Percentiles rank a stretch among this genome's conserved stretches.
These are phyloP conservation scores for Dendrocalamus sinicus DNA, from an alignment of 176 grass and related monocot genomes.

Conservation along the genomic window DNA sequence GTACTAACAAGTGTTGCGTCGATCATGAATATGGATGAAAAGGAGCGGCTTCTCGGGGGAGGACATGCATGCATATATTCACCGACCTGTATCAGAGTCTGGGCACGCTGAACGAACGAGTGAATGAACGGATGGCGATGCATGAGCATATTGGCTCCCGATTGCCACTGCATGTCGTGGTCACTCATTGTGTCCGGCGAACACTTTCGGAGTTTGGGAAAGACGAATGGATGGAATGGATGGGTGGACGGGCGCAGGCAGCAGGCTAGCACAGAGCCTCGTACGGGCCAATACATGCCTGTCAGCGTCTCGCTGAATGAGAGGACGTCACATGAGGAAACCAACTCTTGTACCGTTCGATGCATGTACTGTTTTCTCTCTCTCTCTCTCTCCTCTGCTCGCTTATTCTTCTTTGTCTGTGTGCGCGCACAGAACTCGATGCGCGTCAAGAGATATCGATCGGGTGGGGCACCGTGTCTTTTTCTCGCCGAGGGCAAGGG, in stretches of 20 bases:
- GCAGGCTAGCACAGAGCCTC: not conserved
- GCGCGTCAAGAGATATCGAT: slow-evolving; percentile 43
- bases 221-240: slow-evolving; percentile 20
- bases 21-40: slow-evolving; percentile 34
- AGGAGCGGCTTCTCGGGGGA: not conserved
- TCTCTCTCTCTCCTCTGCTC: too few relatives aligned
- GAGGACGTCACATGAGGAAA: slow-evolving; percentile 49
- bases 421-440: slow-evolving; percentile 33
- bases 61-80: not conserved
- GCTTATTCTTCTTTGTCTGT: not conserved
- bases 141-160: not conserved
- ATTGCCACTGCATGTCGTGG: not conserved
- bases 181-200: slow-evolving; percentile 12
- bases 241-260: slow-evolving; percentile 44
- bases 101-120: slow-evolving; percentile 41
- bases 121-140: not conserved
- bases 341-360: slow-evolving; percentile 48
- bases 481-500: slow-evolving; percentile 26
- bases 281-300: slow-evolving; percentile 36
- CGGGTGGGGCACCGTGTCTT: slow-evolving; percentile 34
- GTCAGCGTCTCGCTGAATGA: slow-evolving; percentile 38
- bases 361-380: not conserved
- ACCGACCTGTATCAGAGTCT: not conserved
- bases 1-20: not conserved
- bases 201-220: slow-evolving; percentile 53